Evolutionary conservation across 2,329 filamentous ascomycete species (phyloP), one percentile per base, ranked within the genome.

Genomic region (Colletotrichum brevisporum): DNA sequence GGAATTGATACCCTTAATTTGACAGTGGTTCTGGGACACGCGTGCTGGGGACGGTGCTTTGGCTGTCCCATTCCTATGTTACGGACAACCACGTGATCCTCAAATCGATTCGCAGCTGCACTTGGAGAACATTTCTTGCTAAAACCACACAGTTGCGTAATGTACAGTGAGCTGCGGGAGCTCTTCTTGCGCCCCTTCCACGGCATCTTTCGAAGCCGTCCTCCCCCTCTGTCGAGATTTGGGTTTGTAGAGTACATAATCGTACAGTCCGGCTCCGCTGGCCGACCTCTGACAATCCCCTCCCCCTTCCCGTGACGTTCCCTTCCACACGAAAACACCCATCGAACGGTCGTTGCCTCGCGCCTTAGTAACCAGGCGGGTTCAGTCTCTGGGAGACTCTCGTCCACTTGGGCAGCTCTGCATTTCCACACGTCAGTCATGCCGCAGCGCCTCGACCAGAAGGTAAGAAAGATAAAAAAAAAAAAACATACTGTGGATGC

Each of bases 311-410:
- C 41, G 12, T 62, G 16, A 12, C 43, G 6, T 39, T 12, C 16
- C 48, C 8, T 9, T 21, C 47, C 16, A 13, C 36, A 3, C 8
- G n/a, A n/a, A 10, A 27, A 41, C 13, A 16, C 9, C 26, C 41
- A 24, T 16, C n/a, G 9, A 21, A 24, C 27, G n/a, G 9, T 59
- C 45, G 48, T 45, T 16, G 21, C 41, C 8, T 43, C 16, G 24
- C 54, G 21, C 51, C 61, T 83, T 90, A 98, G 83, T 95, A 98
- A 83, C 95, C 95, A 54, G 95, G 95, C 67, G 95, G 95, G 82
- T 98, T 98, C 80, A 98, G 79, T 82, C 95, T 87, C 82, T 98
- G 95, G 73, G 94, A 97, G 71, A 98, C 92, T 83, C 95, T 92
- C 75, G 95, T 98, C 95, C 95, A 98, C 84, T 98, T 94, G 65